These are phyloP conservation scores for Aspergillus candidus DNA, from an alignment of 2,329 filamentous ascomycete species.

Conservation along the genomic window DNA sequence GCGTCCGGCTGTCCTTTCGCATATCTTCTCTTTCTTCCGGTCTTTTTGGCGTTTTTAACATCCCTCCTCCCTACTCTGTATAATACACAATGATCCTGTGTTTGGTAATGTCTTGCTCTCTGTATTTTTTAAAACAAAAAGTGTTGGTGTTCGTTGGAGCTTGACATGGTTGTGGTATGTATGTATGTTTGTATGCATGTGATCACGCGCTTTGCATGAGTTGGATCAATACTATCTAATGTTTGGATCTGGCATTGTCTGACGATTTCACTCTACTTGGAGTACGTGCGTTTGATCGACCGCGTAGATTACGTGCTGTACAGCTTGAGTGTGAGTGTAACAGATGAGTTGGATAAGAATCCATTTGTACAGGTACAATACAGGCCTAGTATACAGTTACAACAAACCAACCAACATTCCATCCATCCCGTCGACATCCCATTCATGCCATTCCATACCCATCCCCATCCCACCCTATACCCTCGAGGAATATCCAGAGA, in stretches of 20 bases:
- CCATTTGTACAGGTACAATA: too few species aligned
- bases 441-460: neutral
- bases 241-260: neutral
- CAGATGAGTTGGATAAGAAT: conserved; percentile 11
- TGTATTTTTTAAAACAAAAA: conserved; percentile 5
- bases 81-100: conserved; percentile 17
- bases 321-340: conserved; percentile 1
- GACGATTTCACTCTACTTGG: too few species aligned
- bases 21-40: conserved; percentile 13
- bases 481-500: neutral
- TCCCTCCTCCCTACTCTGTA: conserved; percentile 33
- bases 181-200: conserved; percentile 8
- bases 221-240: too few species aligned
- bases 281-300: too few species aligned
- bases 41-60: conserved; percentile 14
- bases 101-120: conserved; percentile 11
- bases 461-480: neutral
- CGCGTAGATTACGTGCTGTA: too few species aligned
- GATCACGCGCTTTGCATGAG: neutral
- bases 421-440: neutral
- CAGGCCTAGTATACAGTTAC: conserved; percentile 1
- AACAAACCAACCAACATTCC: neutral
- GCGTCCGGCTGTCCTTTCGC: conserved; percentile 25
- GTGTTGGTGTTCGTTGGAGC: conserved; percentile 5
- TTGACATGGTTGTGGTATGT: conserved; percentile 10